A percentile compares a stretch with the other conserved stretches of the same genome.
Conservation (phyloP, 257 asterid species). For the Orobanche coerulescens region DNA sequence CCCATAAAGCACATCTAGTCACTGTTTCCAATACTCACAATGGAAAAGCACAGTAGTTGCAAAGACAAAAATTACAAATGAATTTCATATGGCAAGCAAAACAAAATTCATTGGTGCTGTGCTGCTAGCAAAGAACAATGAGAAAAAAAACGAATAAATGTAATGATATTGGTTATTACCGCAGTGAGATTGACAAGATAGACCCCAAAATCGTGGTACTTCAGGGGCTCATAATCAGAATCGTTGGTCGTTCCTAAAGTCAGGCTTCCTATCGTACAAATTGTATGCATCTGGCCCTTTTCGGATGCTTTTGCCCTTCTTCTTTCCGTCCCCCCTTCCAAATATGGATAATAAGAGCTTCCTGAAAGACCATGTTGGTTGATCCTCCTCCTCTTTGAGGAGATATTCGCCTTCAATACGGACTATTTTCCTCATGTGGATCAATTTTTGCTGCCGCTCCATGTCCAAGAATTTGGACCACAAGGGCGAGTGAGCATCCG, state of each 20-base stretch:
- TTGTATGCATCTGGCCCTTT: slow-evolving; percentile 60
- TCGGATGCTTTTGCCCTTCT: slow-evolving; percentile 8
- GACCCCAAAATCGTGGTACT: slow-evolving; percentile 41
- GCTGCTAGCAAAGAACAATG: too few species aligned
- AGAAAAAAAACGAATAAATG: too few species aligned
- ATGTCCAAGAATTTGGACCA: slow-evolving; percentile 52
- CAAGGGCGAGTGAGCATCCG: slow-evolving; percentile 33
- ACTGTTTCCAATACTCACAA: too few species aligned
- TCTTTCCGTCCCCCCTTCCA: slow-evolving; percentile 16
- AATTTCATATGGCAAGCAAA: too few species aligned
- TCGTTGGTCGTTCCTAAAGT: slow-evolving; percentile 55
- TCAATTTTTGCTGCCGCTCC: slow-evolving; percentile 31
- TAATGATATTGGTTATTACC: too few species aligned
- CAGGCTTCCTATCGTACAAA: slow-evolving; percentile 45
- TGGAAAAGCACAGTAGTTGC: too few species aligned
- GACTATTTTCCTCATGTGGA: slow-evolving; percentile 43
- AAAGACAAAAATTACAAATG: too few species aligned
- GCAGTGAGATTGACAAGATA: slow-evolving; percentile 74
- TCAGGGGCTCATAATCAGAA: slow-evolving; percentile 52
- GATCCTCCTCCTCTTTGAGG: slow-evolving; percentile 9
- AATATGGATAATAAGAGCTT: slow-evolving; percentile 41
- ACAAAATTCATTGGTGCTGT: too few species aligned
- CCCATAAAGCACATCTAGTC: too few species aligned
- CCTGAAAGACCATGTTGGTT: slow-evolving; percentile 56
- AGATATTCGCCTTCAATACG: slow-evolving; percentile 18